Conservation (phyloP, 441 rosid genomes). For the Metrosideros polymorpha region DNA sequence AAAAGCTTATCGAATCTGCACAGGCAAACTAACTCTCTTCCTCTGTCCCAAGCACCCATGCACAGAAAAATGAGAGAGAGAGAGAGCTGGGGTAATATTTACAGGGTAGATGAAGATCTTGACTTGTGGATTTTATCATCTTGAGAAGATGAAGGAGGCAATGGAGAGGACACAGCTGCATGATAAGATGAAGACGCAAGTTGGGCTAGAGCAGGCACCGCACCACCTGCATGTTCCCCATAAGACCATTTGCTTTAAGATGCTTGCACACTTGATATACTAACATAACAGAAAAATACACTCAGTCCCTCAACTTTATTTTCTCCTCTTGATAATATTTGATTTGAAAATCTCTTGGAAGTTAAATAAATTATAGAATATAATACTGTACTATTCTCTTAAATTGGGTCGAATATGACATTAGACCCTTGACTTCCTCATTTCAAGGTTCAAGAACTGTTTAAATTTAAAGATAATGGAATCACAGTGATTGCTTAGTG, state of each 20-base stretch:
- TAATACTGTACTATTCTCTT: not conserved
- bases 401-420: not conserved
- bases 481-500: not conserved
- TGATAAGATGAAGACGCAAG: constrained; percentile 73
- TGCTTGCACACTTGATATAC: too few species aligned
- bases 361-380: not conserved
- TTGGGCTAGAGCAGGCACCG: constrained; percentile 75
- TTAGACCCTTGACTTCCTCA: not conserved
- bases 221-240: constrained; percentile 46
- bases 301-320: not conserved
- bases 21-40: not conserved
- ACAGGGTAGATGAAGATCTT: constrained; percentile 38
- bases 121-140: constrained; percentile 18
- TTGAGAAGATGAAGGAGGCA: not conserved
- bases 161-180: constrained; percentile 34
- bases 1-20: not conserved
- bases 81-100: not conserved
- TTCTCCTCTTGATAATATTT: not conserved
- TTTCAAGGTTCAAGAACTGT: not conserved
- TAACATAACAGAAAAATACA: not conserved
- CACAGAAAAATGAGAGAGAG: not conserved
- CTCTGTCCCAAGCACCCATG: not conserved
- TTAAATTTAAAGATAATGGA: not conserved
- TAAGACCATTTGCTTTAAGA: not conserved
- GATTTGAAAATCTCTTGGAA: not conserved